Evolutionary conservation across 23 red algal genomes (phyloP).

Genomic region (Gracilaria gracilis): DNA sequence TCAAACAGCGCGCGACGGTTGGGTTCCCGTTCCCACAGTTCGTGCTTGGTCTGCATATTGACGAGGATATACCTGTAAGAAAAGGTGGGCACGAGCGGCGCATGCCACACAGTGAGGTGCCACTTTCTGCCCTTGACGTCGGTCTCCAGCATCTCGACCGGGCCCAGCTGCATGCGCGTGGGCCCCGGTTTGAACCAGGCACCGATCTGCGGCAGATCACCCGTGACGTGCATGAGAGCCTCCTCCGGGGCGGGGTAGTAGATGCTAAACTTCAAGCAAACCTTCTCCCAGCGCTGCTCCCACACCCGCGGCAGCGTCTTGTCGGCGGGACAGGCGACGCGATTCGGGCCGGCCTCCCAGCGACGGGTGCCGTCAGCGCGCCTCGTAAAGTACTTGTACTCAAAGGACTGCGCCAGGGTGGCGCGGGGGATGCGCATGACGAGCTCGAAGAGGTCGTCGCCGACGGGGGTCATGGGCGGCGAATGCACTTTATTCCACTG

Average conservation of each 20-base stretch:
- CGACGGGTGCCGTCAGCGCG: slow-evolving; percentile 39
- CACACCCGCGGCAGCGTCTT: slow-evolving; percentile 27
- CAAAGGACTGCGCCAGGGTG: slow-evolving; percentile 26
- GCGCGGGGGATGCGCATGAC: slow-evolving; percentile 11
- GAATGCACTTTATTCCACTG: slow-evolving; percentile 65
- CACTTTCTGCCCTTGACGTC: slow-evolving; percentile 87
- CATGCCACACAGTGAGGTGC: slow-evolving; percentile 59
- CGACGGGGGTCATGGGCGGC: neutral
- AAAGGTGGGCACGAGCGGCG: slow-evolving; percentile 33
- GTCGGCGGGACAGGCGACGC: slow-evolving; percentile 31
- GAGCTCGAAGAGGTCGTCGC: slow-evolving; percentile 39
- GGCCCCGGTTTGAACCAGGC: slow-evolving; percentile 88
- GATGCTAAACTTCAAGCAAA: slow-evolving; percentile 72
- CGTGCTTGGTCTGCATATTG: slow-evolving; percentile 43
- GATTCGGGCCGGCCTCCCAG: slow-evolving; percentile 74
- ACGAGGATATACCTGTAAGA: slow-evolving; percentile 81
- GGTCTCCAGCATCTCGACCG: slow-evolving; percentile 80
- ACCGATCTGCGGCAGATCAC: slow-evolving; percentile 80
- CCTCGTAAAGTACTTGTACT: slow-evolving; percentile 84
- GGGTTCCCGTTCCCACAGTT: slow-evolving; percentile 90
- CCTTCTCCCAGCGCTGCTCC: slow-evolving; percentile 75
- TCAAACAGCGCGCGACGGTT: slow-evolving; percentile 79
- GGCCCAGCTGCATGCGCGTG: slow-evolving; percentile 69
- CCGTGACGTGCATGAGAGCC: slow-evolving; percentile 79
- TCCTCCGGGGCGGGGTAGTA: slow-evolving; percentile 68